Evolutionary conservation across 306 rosid genomes (phyloP), one percentile per base, ranked within the genome.

Genomic region (Ziziphus jujuba): DNA sequence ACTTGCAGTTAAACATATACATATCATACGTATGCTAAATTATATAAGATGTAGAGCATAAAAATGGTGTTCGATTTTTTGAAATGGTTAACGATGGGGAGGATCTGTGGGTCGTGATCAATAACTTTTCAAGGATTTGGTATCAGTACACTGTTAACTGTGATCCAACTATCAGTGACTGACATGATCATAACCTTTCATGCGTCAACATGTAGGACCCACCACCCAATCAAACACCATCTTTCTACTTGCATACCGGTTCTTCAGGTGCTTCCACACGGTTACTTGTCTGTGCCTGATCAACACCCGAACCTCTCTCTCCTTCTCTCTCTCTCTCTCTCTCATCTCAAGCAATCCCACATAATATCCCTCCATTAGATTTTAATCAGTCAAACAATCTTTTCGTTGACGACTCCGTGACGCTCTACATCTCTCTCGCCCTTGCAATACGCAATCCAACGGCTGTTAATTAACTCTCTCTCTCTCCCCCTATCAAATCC

Each of bases 331-430:
- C n/a, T n/a, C n/a, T n/a, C 14, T 45, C 48, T 31, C 54, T 20
- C 6, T 9, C n/a, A 47, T 60, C 20, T 55, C 34, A 61, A 62
- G 70, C 63, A 54, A 63, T 56, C 7, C 7, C 7, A 34, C 31
- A 51, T 33, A 66, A 51, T 35, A 10, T 54, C 38, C 3, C 5
- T 31, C 19, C 45, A 28, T 40, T 38, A 59, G 54, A 62, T 20
- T 59, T 43, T 63, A 59, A 35, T 63, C 75, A 76, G 82, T 88
- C 87, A 66, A 84, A 81, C 85, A 54, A 67, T 79, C 90, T 74
- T 79, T 79, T 84, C 86, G 12, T 78, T 77, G 84, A 82, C 95
- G 83, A 69, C 66, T 86, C 75, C 68, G 61, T 84, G 96, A 87
- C 87, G 82, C 65, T 44, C 33, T 28, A 2, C 33, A 28, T 4